A percentile compares a stretch with the other conserved stretches of the same genome.
Conservation (phyloP, 495 filamentous ascomycete species). For the Ascobolus immersus region DNA sequence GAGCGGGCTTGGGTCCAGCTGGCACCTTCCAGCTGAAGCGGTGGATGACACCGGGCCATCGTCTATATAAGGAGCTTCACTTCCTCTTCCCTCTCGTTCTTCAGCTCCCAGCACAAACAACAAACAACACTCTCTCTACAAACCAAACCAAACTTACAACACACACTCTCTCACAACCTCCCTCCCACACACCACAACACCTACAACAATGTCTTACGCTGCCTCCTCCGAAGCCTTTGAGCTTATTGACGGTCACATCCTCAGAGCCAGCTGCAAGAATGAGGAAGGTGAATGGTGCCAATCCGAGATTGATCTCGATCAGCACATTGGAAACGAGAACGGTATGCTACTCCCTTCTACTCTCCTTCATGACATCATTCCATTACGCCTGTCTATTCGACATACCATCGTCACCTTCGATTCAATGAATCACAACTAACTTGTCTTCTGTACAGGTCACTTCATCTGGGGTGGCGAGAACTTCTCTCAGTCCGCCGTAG, state of each 20-base stretch:
- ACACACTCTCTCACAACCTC: too few species aligned
- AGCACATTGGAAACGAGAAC: slow-evolving; percentile 10
- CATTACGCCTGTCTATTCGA: background rate
- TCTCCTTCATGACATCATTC: background rate
- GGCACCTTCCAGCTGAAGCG: too few species aligned
- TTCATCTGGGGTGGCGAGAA: slow-evolving; percentile 4
- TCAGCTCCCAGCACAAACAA: too few species aligned
- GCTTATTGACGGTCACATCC: slow-evolving; percentile 3
- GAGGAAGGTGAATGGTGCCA: background rate
- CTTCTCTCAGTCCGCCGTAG: background rate
- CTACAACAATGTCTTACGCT: too few species aligned
- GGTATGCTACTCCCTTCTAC: slow-evolving; percentile 1
- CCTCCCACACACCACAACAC: too few species aligned
- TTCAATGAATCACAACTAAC: background rate
- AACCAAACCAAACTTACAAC: too few species aligned
- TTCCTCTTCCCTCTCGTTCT: too few species aligned
- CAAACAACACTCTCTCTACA: too few species aligned
- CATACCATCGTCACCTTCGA: background rate
- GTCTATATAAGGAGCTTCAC: too few species aligned
- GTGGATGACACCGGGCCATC: too few species aligned
- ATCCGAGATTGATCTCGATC: slow-evolving; percentile 6
- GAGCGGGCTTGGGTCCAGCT: too few species aligned
- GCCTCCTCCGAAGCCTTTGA: too few species aligned
- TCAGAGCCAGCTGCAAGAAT: slow-evolving; percentile 5
- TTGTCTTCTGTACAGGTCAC: slow-evolving; percentile 2